A percentile compares a stretch with the other conserved stretches of the same genome.
These are phyloP conservation scores for Nelumbo lutea DNA, from an alignment of 164 flowering plant species.

Conservation along the genomic window DNA sequence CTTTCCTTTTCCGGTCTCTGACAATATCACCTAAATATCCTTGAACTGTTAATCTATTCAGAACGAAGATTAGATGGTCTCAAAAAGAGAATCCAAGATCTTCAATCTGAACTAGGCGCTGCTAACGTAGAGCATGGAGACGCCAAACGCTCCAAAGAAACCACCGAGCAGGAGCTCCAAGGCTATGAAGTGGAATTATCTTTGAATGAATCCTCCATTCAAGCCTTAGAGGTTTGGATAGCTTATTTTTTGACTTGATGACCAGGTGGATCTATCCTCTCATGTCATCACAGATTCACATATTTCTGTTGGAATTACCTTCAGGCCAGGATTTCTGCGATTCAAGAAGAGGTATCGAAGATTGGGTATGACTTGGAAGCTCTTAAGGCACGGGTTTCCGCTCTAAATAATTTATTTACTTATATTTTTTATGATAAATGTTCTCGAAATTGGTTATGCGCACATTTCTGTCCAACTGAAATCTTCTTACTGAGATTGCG, in stretches of 20 bases:
- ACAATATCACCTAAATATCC: background rate
- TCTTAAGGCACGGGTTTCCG: slow-evolving; percentile 41
- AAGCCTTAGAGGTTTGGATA: slow-evolving; percentile 50
- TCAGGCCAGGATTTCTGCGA: slow-evolving; percentile 53
- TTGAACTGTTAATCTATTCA: slow-evolving; percentile 14
- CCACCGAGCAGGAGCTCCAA: slow-evolving; percentile 55
- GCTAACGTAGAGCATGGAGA: slow-evolving; percentile 46
- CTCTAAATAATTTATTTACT: background rate
- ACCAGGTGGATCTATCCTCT: background rate
- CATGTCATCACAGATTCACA: background rate
- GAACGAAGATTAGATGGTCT: slow-evolving; percentile 51
- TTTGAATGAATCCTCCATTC: slow-evolving; percentile 46
- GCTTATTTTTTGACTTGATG: background rate
- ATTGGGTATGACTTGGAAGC: slow-evolving; percentile 43
- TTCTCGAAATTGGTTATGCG: background rate
- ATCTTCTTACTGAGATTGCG: background rate
- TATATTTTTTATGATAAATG: background rate
- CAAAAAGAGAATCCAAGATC: slow-evolving; percentile 48
- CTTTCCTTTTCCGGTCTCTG: background rate
- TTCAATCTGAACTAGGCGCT: slow-evolving; percentile 33
- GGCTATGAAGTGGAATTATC: slow-evolving; percentile 64
- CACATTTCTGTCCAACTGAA: background rate
- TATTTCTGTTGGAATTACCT: slow-evolving; percentile 6
- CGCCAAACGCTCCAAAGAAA: slow-evolving; percentile 47
- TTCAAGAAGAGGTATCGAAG: slow-evolving; percentile 48